phyloP scores from a whole-genome alignment of 192 early-diverging fungal genomes.

The Coemansia sp. region DNA sequence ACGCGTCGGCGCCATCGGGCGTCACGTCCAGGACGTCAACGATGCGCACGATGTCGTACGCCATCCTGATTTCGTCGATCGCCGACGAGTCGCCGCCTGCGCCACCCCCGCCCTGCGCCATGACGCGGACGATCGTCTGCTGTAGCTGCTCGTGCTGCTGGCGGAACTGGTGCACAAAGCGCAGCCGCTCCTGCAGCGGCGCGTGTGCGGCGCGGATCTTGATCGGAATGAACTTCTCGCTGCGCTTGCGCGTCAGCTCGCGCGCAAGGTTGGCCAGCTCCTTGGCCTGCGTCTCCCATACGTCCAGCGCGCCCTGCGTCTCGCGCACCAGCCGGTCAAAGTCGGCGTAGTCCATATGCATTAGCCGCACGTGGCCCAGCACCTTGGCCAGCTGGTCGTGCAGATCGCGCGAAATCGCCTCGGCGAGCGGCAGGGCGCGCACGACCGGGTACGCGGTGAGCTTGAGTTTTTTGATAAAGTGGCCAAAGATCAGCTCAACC shows the following conservation, averaged over 20 bases:
- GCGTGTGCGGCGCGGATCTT: constrained; percentile 92
- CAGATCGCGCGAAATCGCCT: constrained; percentile 94
- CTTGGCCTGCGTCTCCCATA: constrained; percentile 95
- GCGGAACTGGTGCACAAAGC: constrained; percentile 90
- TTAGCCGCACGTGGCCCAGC: constrained; percentile 84
- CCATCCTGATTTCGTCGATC: constrained; percentile 84
- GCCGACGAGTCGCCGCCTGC: constrained; percentile 71
- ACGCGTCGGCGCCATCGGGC: constrained; percentile 89
- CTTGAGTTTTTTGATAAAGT: constrained; percentile 97
- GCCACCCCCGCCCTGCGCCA: constrained; percentile 63
- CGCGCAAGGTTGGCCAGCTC: constrained; percentile 96
- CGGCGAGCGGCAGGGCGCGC: constrained; percentile 90
- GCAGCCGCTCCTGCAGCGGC: constrained; percentile 91
- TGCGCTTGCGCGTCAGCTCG: constrained; percentile 90
- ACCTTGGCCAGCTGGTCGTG: constrained; percentile 92
- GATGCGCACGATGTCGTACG: constrained; percentile 90
- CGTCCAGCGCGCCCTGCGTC: constrained; percentile 85
- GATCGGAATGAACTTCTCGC: constrained; percentile 95
- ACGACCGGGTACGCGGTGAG: constrained; percentile 91
- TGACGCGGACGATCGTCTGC: constrained; percentile 93
- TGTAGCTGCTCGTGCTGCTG: constrained; percentile 97
- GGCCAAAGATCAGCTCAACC: constrained; percentile 84
- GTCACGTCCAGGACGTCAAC: constrained; percentile 97
- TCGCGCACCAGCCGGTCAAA: constrained; percentile 87
- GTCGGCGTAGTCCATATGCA: constrained; percentile 91